A percentile compares a stretch with the other conserved stretches of the same genome.
These are phyloP conservation scores for Lepiota brunneoincarnata DNA, from an alignment of 768 basidiomycete species.

Conservation along the genomic window DNA sequence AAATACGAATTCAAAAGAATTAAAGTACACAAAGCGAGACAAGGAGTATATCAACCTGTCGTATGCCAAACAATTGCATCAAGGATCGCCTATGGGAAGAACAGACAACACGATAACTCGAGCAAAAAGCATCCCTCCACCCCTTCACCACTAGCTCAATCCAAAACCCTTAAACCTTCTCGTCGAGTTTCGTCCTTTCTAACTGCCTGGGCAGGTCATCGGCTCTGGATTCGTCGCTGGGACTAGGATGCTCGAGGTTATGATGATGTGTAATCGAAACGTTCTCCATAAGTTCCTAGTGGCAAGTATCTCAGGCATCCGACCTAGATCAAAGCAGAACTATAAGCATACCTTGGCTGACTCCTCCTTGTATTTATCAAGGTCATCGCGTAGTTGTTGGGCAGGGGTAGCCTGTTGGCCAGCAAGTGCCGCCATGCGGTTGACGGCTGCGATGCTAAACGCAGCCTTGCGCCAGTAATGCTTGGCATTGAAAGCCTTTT, in stretches of 20 bases:
- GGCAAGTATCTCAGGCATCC: background rate
- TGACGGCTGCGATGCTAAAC: slow-evolving; percentile 81
- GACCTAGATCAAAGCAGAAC: background rate
- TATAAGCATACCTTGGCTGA: slow-evolving; percentile 49
- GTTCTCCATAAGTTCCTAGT: slow-evolving; percentile 11
- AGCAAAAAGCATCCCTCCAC: too few species aligned
- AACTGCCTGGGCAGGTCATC: slow-evolving; percentile 1
- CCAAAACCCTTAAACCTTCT: background rate
- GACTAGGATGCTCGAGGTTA: background rate
- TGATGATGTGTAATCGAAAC: slow-evolving; percentile 17
- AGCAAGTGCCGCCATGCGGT: slow-evolving; percentile 68
- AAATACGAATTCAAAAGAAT: too few species aligned
- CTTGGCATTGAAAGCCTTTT: slow-evolving; percentile 86
- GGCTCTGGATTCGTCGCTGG: background rate
- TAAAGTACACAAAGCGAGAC: too few species aligned
- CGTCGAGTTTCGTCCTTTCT: slow-evolving; percentile 3
- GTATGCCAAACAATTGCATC: too few species aligned
- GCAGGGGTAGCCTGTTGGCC: slow-evolving; percentile 38
- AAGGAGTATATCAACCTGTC: too few species aligned
- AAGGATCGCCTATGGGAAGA: too few species aligned
- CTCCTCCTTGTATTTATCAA: slow-evolving; percentile 76
- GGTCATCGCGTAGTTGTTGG: slow-evolving; percentile 51
- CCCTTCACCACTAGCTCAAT: too few species aligned
- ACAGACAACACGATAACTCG: too few species aligned
- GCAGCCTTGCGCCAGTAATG: slow-evolving; percentile 88